phyloP scores from a whole-genome alignment of 2,329 filamentous ascomycete genomes.

The Sordariomycetes sp. region DNA sequence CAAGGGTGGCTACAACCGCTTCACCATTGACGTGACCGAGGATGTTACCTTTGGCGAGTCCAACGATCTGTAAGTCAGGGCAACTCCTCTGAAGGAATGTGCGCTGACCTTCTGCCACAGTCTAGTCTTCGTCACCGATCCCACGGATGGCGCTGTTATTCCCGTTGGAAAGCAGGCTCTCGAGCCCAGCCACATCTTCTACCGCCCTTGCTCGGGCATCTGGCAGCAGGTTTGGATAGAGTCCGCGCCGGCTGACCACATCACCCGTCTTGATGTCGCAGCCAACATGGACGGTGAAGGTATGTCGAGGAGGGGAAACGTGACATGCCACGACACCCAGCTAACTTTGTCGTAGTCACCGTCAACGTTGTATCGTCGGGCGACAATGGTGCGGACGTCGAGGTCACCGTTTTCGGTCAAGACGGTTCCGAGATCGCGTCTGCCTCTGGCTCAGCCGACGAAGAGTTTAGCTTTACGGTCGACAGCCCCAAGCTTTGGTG shows the following conservation, averaged over 20 bases:
- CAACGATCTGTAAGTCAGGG: constrained; percentile 44
- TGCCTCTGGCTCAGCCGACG: constrained; percentile 33
- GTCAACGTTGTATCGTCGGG: constrained; percentile 42
- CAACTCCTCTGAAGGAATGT: not conserved
- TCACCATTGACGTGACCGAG: constrained; percentile 49
- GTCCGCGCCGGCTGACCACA: constrained; percentile 45
- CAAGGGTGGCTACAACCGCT: constrained; percentile 53
- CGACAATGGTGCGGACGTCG: constrained; percentile 21
- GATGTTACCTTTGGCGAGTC: constrained; percentile 25
- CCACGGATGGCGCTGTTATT: constrained; percentile 52
- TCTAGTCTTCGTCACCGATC: constrained; percentile 57
- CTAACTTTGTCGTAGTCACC: constrained; percentile 32
- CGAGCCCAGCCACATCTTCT: constrained; percentile 55
- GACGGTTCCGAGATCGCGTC: constrained; percentile 31
- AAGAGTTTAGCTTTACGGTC: constrained; percentile 45
- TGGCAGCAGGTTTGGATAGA: constrained; percentile 70
- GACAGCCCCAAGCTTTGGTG: constrained; percentile 53
- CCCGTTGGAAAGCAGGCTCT: constrained; percentile 58
- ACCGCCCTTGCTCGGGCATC: constrained; percentile 63
- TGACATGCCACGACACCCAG: not conserved
- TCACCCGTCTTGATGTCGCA: constrained; percentile 49
- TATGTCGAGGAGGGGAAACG: constrained; percentile 14
- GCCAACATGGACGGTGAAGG: constrained; percentile 46
- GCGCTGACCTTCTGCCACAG: constrained; percentile 20
- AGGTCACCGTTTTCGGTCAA: constrained; percentile 23